These are phyloP conservation scores for Tirmania nivea DNA, from an alignment of 495 filamentous ascomycete genomes.

Conservation along the genomic window DNA sequence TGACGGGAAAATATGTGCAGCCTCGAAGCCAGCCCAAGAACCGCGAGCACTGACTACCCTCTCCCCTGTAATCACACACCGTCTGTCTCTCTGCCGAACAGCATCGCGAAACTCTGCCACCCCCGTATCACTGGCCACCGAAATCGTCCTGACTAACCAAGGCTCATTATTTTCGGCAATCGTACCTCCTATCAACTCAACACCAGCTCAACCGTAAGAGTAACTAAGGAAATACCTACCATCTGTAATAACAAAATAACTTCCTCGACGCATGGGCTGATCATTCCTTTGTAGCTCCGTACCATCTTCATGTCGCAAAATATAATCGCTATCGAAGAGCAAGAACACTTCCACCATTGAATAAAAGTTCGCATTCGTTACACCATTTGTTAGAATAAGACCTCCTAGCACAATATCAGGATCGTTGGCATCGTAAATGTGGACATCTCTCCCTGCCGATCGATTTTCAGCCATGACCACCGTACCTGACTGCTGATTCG, in stretches of 20 bases:
- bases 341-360: conserved; percentile 20
- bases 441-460: conserved; percentile 7
- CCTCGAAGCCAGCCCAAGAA: conserved; percentile 2
- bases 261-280: conserved; percentile 16
- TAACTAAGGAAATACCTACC: conserved; percentile 2
- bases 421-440: conserved; percentile 19
- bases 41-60: not conserved
- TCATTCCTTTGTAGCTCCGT: conserved; percentile 14
- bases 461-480: not conserved
- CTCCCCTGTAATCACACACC: conserved; percentile 3
- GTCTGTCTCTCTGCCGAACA: conserved; percentile 8
- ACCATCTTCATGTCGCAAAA: conserved; percentile 13
- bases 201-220: not conserved
- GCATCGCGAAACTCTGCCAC: conserved; percentile 16
- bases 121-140: conserved; percentile 10
- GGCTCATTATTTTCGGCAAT: conserved; percentile 17
- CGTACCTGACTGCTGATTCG: too few species aligned
- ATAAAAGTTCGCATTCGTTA: conserved; percentile 23
- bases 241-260: conserved; percentile 18
- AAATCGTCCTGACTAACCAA: conserved; percentile 15
- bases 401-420: conserved; percentile 15
- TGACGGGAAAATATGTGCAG: conserved; percentile 6
- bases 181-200: conserved; percentile 3
- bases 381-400: conserved; percentile 18
- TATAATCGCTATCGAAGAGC: conserved; percentile 10